Evolutionary conservation across 495 filamentous ascomycete genomes (phyloP), one percentile per base, ranked within the genome.

Genomic region (Schizothecium vesticola): DNA sequence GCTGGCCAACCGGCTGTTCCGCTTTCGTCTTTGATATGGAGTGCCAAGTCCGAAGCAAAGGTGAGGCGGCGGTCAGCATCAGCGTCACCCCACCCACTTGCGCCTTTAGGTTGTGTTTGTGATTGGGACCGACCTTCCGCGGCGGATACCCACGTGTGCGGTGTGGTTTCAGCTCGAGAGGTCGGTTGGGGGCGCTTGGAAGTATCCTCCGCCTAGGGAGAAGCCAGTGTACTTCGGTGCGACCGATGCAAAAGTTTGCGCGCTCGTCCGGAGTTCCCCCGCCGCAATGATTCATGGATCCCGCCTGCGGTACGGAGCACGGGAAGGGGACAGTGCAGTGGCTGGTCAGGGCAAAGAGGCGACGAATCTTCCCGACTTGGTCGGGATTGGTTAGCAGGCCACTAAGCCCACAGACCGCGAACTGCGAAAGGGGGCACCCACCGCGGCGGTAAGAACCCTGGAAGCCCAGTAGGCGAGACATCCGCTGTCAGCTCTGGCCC

Each of bases 1-100:
- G 21, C 58, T 31, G 21, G n/a, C 65, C 65, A 66, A 21, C 60
- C 65, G 65, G 65, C 65, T 66, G 12, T 58, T 66, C 65, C 65
- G 56, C 65, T 26, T 66, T 43, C 22, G 63, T 57, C 31, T n/a
- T n/a, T 51, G 43, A 22, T 13, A 36, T 61, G 56, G 29, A 8
- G 51, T 58, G 65, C 65, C 65, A 66, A 66, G 43, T n/a, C 43
- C 16, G 43, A 51, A 22, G 28, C 60, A 23, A 24, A 22, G 31
- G 56, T 10, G 43, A 31, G 22, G 62, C 56, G 25, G 31, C 33
- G 33, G 65, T 59, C 56, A 61, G 57, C 31, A 26, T 59, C 57
- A n/a, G 19, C 10, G 51, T 58, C 26, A 58, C 26, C n/a, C 43
- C 51, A 57, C 64, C n/a, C 21, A 58, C 25, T 58, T 51, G 28